Percentiles rank a stretch among this genome's conserved stretches.
These are phyloP conservation scores for Paxillus ammoniavirescens DNA, from an alignment of 768 basidiomycete species.

Conservation along the genomic window DNA sequence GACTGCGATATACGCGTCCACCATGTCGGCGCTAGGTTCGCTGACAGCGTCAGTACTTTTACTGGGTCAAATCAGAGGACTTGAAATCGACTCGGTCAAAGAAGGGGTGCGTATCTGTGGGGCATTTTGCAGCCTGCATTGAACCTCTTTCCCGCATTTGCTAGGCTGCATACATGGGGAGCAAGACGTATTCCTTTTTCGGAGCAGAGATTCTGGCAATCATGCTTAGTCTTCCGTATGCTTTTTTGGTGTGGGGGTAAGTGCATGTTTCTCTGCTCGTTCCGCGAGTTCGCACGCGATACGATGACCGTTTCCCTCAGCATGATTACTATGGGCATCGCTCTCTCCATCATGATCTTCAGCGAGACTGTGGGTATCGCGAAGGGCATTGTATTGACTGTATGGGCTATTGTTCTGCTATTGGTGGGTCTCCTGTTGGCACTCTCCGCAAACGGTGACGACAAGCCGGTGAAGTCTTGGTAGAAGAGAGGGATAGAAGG, in stretches of 20 bases:
- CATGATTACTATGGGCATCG: constrained; percentile 25
- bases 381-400: not conserved
- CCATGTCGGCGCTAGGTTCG: constrained; percentile 34
- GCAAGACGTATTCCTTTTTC: constrained; percentile 8
- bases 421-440: not conserved
- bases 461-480: not conserved
- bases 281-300: not conserved
- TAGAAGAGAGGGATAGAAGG: not conserved
- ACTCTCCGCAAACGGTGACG: not conserved
- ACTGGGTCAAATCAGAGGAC: constrained; percentile 35
- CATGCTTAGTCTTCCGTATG: constrained; percentile 33
- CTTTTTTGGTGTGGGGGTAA: constrained; percentile 32
- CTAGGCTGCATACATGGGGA: constrained; percentile 26
- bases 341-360: constrained; percentile 8
- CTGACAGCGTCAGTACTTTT: constrained; percentile 36
- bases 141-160: not conserved
- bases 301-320: constrained; percentile 9
- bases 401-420: not conserved
- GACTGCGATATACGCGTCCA: constrained; percentile 40
- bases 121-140: not conserved
- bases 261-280: not conserved
- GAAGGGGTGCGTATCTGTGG: constrained; percentile 26
- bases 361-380: not conserved
- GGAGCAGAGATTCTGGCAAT: constrained; percentile 31
- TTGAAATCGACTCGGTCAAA: constrained; percentile 17